phyloP scores from a whole-genome alignment of 1,284 basidiomycete genomes.

The Flammula alnicola region DNA sequence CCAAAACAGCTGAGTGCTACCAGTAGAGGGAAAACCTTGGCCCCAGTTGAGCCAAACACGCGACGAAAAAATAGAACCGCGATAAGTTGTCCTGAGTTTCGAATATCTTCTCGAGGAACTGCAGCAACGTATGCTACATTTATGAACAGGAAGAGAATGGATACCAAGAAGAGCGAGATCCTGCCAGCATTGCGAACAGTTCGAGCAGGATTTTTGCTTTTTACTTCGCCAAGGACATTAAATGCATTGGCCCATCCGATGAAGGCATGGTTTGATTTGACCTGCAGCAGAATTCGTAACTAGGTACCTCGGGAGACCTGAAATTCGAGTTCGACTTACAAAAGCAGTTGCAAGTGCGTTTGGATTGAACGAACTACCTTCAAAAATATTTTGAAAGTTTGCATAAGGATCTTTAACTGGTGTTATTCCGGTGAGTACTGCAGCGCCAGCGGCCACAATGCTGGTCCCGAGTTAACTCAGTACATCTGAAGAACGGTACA shows the following conservation, averaged over 20 bases:
- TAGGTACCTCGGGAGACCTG: neutral
- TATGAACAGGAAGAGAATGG: constrained; percentile 34
- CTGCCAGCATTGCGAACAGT: constrained; percentile 34
- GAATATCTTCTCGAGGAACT: constrained; percentile 35
- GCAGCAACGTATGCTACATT: constrained; percentile 38
- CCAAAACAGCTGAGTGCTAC: constrained; percentile 38
- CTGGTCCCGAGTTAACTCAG: constrained; percentile 13
- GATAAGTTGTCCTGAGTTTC: constrained; percentile 34
- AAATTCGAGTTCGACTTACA: constrained; percentile 18
- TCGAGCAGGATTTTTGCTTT: constrained; percentile 32
- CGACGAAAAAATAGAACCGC: constrained; percentile 37
- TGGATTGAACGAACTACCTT: constrained; percentile 31
- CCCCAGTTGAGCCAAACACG: constrained; percentile 31
- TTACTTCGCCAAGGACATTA: constrained; percentile 37
- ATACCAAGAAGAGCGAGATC: constrained; percentile 30
- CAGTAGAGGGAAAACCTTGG: constrained; percentile 33
- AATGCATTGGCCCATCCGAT: constrained; percentile 39
- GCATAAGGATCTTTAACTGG: constrained; percentile 34
- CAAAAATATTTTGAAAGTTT: constrained; percentile 34
- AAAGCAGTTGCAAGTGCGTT: constrained; percentile 35
- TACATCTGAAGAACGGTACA: neutral
- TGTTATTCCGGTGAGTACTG: constrained; percentile 34
- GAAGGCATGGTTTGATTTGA: constrained; percentile 38
- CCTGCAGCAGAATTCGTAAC: constrained; percentile 16
- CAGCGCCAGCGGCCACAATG: constrained; percentile 31